Evolutionary conservation across 805 yeast genomes (phyloP), one percentile per base, ranked within the genome.

Genomic region (Myxozyma mucilagina): DNA sequence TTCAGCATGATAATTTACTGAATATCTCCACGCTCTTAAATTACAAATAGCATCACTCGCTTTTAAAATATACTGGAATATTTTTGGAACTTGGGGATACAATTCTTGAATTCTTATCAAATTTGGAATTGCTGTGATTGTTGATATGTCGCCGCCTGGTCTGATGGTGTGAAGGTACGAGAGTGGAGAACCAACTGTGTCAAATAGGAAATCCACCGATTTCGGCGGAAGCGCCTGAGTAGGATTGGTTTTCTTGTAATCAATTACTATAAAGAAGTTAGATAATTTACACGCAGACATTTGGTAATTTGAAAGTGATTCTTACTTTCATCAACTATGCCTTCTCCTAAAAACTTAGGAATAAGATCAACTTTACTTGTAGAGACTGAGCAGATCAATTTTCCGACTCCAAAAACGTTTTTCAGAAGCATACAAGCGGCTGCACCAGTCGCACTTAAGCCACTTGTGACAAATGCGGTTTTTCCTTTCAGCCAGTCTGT

Each of bases 321-420:
- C 29, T 24, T 24, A 24, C 29, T 48, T 18, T 61, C 47, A 24
- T 61, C 65, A 11, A 65, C 68, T 13, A 63, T 60, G 11, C 62
- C 66, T 34, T 53, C 62, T 24, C 70, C 70, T 14, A 68, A 51
- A n/a, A 61, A 45, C 31, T 50, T 24, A 10, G 63, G 53, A 16
- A 63, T 56, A 5, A 50, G 56, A 1, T 51, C 55, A 7, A 65
- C 59, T 53, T 68, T 68, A 29, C 53, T 16, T 13, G 70, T 67
- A 13, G 70, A 68, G 11, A 64, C 65, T 1, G 68, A 63, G 8
- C 67, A 53, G 18, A 62, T 60, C 8, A 68, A 69, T 45, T 61
- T 54, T 3, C 56, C 62, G 11, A 56, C 64, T 18, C 67, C 68
- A 32, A 57, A 60, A n/a, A 68, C 68, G 39, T 67, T 64, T 42